phyloP scores from a whole-genome alignment of 2,329 filamentous ascomycete genomes.

The Huntiella abstrusa region DNA sequence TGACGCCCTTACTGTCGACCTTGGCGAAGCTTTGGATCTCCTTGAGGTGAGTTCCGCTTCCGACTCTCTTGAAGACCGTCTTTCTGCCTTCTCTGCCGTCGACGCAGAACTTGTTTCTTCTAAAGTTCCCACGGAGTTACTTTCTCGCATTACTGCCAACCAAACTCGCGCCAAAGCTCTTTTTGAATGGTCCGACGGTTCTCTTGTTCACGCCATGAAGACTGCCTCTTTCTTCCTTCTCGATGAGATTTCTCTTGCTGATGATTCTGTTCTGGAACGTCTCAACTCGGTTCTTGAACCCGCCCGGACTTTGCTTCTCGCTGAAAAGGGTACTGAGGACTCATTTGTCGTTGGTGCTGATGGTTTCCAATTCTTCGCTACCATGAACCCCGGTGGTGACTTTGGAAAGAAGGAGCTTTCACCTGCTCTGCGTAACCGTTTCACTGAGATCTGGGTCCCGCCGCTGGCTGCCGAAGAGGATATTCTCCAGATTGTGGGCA shows the following conservation, averaged over 20 bases:
- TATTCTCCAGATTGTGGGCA: slow-evolving; percentile 65
- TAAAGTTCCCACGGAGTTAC: slow-evolving; percentile 28
- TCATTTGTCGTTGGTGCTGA: slow-evolving; percentile 56
- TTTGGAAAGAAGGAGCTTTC: slow-evolving; percentile 97
- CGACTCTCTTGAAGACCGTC: slow-evolving; percentile 7
- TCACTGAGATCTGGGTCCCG: slow-evolving; percentile 98
- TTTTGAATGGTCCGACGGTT: slow-evolving; percentile 94
- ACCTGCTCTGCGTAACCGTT: slow-evolving; percentile 82
- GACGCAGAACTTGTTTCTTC: slow-evolving; percentile 22
- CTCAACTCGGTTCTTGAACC: slow-evolving; percentile 94
- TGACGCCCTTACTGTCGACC: slow-evolving; percentile 42
- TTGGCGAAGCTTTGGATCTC: slow-evolving; percentile 30
- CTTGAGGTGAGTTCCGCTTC: slow-evolving; percentile 13
- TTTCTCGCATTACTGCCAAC: slow-evolving; percentile 27
- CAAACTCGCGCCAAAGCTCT: slow-evolving; percentile 56
- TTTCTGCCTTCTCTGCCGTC: slow-evolving; percentile 27
- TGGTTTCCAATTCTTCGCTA: slow-evolving; percentile 90
- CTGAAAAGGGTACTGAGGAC: slow-evolving; percentile 78
- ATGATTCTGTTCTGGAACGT: slow-evolving; percentile 90
- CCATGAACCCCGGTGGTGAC: slow-evolving; percentile 97
- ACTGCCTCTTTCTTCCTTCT: slow-evolving; percentile 78
- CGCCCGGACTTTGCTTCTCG: slow-evolving; percentile 65
- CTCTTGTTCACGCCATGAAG: slow-evolving; percentile 84
- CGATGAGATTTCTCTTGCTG: slow-evolving; percentile 92
- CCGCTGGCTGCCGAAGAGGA: slow-evolving; percentile 70